phyloP scores from a whole-genome alignment of 2,329 filamentous ascomycete species.

The Pseudocercospora musae region DNA sequence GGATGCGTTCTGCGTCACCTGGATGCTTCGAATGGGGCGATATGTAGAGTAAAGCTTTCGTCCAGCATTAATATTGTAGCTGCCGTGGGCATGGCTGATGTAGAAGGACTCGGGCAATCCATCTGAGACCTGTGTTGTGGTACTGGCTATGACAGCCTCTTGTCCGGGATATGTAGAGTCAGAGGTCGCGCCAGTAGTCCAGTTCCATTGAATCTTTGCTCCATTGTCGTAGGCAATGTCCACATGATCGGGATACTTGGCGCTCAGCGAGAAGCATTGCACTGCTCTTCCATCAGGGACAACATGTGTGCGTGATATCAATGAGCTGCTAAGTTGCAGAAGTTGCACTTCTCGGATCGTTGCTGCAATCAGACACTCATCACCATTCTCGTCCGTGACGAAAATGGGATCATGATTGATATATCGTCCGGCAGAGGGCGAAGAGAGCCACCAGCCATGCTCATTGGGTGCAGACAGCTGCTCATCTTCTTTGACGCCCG shows the following conservation, averaged over 20 bases:
- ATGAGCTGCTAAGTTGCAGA: conserved; percentile 72
- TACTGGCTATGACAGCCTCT: conserved; percentile 18
- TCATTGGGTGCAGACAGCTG: conserved; percentile 16
- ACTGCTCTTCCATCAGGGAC: conserved; percentile 50
- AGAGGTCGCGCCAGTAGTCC: conserved; percentile 29
- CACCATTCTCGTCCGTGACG: conserved; percentile 44
- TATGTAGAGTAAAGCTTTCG: conserved; percentile 38
- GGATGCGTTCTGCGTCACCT: conserved; percentile 53
- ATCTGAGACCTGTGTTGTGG: conserved; percentile 12
- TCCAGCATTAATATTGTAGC: conserved; percentile 37
- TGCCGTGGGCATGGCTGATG: conserved; percentile 13
- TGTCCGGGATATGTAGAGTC: conserved; percentile 21
- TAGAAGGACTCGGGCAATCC: conserved; percentile 17
- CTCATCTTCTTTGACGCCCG: conserved; percentile 15
- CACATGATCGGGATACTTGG: conserved; percentile 49
- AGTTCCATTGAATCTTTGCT: conserved; percentile 57
- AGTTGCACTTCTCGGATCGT: conserved; percentile 33
- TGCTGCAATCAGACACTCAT: conserved; percentile 31
- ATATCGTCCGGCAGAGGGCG: conserved; percentile 54
- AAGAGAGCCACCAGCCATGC: conserved; percentile 47
- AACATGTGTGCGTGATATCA: conserved; percentile 70
- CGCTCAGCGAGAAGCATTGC: conserved; percentile 52
- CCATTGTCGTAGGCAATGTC: conserved; percentile 51
- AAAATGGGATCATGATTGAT: conserved; percentile 56
- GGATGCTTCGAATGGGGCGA: conserved; percentile 37